Base-by-base conservation (phyloP, 495 filamentous ascomycete species). In the Trichodelitschia bisporula region DNA sequence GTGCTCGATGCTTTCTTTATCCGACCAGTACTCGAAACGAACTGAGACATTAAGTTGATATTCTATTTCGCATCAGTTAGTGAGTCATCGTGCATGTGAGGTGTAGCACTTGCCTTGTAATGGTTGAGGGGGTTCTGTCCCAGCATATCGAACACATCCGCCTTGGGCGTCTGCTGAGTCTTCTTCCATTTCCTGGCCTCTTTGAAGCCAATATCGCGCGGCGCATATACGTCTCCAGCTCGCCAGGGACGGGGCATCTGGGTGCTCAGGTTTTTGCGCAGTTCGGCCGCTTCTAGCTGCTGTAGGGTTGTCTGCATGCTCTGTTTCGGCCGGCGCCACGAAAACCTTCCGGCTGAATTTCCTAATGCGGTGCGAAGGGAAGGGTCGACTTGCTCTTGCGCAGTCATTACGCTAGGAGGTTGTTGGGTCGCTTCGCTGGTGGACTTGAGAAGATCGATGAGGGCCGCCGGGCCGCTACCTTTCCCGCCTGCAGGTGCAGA, bases 31-130 rank as follows among this genome's bases (percentile, higher is more conserved):
- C 64, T 41, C 0, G 76, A 84, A 40, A 80, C 68, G 49, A 71
- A 93, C 50, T 95, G 84, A 26, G 72, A 72, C 59, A 97, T 77
- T 39, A 97, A 62, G 24, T 76, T 63, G 56, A 86, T 89, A 54
- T 97, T 95, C 83, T 93, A 30, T 24, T 6, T 24, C n/a, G 6
- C 21, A 12, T 43, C 18, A 38, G 40, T 15, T 15, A 25, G 9
- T 2, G 13, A 10, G 0, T 21, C 18, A 20, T 19, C 26, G 5
- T 15, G 4, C n/a, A 13, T n/a, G n/a, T 19, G 12, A 24, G 14
- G 14, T 20, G 12, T 13, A 27, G 19, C 11, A 52, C 64, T 26
- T 51, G 89, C 82, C 55, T 73, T 76, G 45, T 92, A 95, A 45
- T 83, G 66, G 32, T 74, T 64, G 29, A 83, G 38, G 10, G 86